Conservation (phyloP, 1,139 yeast genomes). For the Debaryomycetaceae sp. region DNA sequence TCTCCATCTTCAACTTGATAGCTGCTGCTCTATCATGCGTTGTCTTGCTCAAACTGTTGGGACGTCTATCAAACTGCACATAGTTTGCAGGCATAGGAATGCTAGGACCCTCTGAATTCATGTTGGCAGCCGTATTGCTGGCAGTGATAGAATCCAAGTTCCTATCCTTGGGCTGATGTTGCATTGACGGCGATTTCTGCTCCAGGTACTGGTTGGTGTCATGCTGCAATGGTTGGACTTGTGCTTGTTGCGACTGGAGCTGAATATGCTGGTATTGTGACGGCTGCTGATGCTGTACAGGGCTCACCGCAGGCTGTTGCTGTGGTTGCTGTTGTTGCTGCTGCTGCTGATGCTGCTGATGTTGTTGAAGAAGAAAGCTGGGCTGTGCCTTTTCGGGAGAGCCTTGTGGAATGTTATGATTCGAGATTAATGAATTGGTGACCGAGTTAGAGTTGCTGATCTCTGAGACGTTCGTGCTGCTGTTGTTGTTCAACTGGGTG, state of each 20-base stretch:
- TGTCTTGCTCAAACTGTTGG: conserved; percentile 63
- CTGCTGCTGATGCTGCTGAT: conserved; percentile 8
- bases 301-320: conserved; percentile 1
- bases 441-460: conserved; percentile 24
- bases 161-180: not conserved
- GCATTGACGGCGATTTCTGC: not conserved
- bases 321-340: conserved; percentile 9
- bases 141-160: not conserved
- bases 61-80: conserved; percentile 82
- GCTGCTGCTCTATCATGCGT: conserved; percentile 76
- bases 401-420: conserved; percentile 9
- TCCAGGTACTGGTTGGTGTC: conserved; percentile 1
- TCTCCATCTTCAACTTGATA: conserved; percentile 66
- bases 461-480: conserved; percentile 40
- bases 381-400: conserved; percentile 14
- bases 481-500: conserved; percentile 41
- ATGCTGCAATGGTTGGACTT: conserved; percentile 5
- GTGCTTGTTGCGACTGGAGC: conserved; percentile 3
- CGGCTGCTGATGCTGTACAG: not conserved
- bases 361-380: conserved; percentile 15
- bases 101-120: conserved; percentile 1
- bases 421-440: conserved; percentile 22
- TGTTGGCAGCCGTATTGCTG: not conserved
- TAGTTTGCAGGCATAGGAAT: conserved; percentile 28
- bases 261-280: not conserved